Base-by-base conservation (phyloP, 139 green algal species). In the Picochlorum costavermella region DNA sequence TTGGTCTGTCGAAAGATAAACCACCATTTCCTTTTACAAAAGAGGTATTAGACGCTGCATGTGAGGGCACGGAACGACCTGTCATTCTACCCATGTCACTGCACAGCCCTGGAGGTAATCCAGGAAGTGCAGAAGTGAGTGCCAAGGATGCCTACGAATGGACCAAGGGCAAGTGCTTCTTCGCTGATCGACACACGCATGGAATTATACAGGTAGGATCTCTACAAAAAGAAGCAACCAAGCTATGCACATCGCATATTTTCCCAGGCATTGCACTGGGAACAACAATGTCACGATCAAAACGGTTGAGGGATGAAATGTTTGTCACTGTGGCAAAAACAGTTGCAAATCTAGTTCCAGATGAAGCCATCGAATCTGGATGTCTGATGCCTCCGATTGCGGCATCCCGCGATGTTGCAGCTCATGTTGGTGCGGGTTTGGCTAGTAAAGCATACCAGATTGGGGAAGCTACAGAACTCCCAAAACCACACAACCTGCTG, bases 231-330 rank as follows among this genome's bases (percentile, higher is more conserved):
- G 14, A 65, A 40, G 44, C 63, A 5, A 59, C 48, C 25, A 48
- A 45, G 10, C 60, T 71, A 48, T 50, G 75, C 14, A 78, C 77
- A 3, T 36, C 65, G 0, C 70, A 73, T 25, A 26, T 83, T 20
- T 84, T 83, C 55, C 72, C 77, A n/a, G 88, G 86, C 40, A 63
- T 88, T 46, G 80, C 70, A 13, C 57, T 88, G 58, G 82, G 79
- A n/a, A 49, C 63, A n/a, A 61, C 82, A n/a, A 63, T 81, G 55
- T 80, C 76, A 2, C 64, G 81, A 43, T 78, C 73, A 65, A 92
- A 79, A 17, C 83, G 84, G 44, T 75, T 95, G 37, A 64, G 84
- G 2, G 84, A 94, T 50, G 89, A 96, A 56, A 87, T 92, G 75
- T 84, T 92, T 63, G 79, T 85, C 0, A 85, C 86, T 8, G 87